Base-by-base conservation (phyloP, 140 eudicot species). In the Ambrosia hybrid region DNA sequence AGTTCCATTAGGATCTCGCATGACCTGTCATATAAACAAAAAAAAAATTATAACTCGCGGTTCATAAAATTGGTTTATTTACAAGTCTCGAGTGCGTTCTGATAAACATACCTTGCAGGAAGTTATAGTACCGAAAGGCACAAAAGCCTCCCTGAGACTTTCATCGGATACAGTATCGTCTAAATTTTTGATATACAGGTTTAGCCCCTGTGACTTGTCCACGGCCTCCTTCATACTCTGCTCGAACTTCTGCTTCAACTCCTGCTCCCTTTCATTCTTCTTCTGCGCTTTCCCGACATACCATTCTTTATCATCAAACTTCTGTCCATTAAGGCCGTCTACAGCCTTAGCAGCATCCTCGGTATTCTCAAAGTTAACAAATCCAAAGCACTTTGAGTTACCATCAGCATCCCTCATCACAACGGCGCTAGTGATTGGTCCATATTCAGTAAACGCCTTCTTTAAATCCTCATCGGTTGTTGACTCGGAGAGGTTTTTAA, bases 281-380 rank as follows among this genome's bases (percentile, higher is more conserved):
- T 65, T 64, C 49, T 38, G 69, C 6, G 52, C 51, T 41, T 64
- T 64, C 13, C 69, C 69, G 7, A 64, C 69, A 65, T 39, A 65
- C 70, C 70, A 65, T 16, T 65, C 70, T 41, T 16, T 65, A 3
- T 65, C 55, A 43, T 65, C 55, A 43, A 65, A 65, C 15, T 65
- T 65, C 70, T 65, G 70, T 3, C 55, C 70, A 10, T 65, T 43
- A 41, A 65, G 70, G 5, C 77, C 76, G 6, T 81, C 77, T 11
- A 84, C 86, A 73, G 89, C 82, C 52, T 14, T 81, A 60, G 81
- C 86, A 65, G 86, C 89, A 74, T 61, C 89, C 17, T 81, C 83
- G 0, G 77, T 69, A 59, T 70, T 78, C 74, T 81, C 86, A 68
- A 77, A 84, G 72, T 81, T 81, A 7, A 84, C 83, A 74, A 84